phyloP scores from a whole-genome alignment of 768 basidiomycete genomes.

The Xerocomellus amylosporus region DNA sequence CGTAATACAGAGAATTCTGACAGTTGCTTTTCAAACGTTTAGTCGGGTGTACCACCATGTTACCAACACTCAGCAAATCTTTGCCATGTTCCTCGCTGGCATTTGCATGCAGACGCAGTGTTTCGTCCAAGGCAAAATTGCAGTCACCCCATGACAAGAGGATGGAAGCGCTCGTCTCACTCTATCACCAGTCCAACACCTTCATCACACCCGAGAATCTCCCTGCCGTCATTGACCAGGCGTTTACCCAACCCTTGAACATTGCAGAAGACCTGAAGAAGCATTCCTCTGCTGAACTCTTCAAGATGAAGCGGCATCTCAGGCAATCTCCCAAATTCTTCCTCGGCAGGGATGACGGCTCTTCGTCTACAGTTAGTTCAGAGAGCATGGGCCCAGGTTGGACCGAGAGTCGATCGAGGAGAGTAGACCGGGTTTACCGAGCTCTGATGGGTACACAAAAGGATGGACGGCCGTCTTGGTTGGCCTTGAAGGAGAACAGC shows the following conservation, averaged over 20 bases:
- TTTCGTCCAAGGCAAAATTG: conserved; percentile 20
- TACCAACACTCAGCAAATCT: conserved; percentile 1
- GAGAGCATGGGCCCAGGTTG: conserved; percentile 32
- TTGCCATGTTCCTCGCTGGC: conserved; percentile 7
- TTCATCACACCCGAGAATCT: conserved; percentile 75
- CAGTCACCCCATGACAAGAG: conserved; percentile 29
- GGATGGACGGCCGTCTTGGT: conserved; percentile 34
- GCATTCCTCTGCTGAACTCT: conserved; percentile 15
- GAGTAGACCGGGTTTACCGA: conserved; percentile 24
- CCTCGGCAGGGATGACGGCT: conserved; percentile 26
- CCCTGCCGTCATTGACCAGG: conserved; percentile 58
- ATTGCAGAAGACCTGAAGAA: conserved; percentile 19
- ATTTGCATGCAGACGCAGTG: conserved; percentile 10
- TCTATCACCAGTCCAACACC: conserved; percentile 72
- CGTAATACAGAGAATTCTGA: conserved; percentile 6
- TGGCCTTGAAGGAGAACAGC: conserved; percentile 31
- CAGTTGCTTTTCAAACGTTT: background rate
- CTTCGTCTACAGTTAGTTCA: background rate
- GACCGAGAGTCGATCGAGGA: conserved; percentile 27
- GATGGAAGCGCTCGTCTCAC: conserved; percentile 69
- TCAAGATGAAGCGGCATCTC: conserved; percentile 10
- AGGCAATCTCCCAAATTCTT: conserved; percentile 22
- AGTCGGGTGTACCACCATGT: conserved; percentile 11
- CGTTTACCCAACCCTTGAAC: conserved; percentile 41
- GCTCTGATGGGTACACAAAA: conserved; percentile 29